Evolutionary conservation across 1,139 yeast genomes (phyloP), one percentile per base, ranked within the genome.

Genomic region (Geotrichum armillariae): DNA sequence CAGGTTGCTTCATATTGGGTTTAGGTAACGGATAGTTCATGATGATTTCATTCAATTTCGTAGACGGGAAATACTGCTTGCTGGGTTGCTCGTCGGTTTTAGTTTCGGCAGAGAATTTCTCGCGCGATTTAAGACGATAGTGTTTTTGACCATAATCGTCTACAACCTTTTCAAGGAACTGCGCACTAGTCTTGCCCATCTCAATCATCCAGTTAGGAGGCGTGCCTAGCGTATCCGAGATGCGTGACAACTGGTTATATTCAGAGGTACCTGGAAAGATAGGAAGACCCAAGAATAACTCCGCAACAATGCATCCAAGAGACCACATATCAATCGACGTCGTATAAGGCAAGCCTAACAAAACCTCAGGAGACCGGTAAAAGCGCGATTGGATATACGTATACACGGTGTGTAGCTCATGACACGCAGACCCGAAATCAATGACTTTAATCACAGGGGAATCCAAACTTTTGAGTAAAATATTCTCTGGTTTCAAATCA

Each of bases 321-420:
- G 98, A 90, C 99, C 99, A 93, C 91, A 93, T 90, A 67, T 93
- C 99, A 52, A 93, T 93, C 7, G 96, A 83, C 18, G 95, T 83
- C 0, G 96, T 86, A 56, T 73, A 72, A 4, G 96, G 96, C 42
- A 93, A 74, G 0, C 99, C 99, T 27, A 93, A 70, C 3, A 93
- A 80, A 17, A 93, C 96, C 66, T 93, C 99, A 0, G 99, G 99
- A 0, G 96, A 89, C 55, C 99, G 76, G 68, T 94, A 94, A 65
- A 93, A 94, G 52, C 99, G 75, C 7, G 96, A 89, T 66, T 94
- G 99, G 55, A 94, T 90, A 66, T 94, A 94, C 0, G 98, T 88
- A 69, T 90, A 93, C 4, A 91, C 76, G 0, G 96, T 88, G 61
- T 89, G 94, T 46, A 89, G 74, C 54, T 94, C 95, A 62, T 88